A percentile compares a stretch with the other conserved stretches of the same genome.
phyloP scores from a whole-genome alignment of 108 stramenopile genomes.

The Mediolabrus comicus region DNA sequence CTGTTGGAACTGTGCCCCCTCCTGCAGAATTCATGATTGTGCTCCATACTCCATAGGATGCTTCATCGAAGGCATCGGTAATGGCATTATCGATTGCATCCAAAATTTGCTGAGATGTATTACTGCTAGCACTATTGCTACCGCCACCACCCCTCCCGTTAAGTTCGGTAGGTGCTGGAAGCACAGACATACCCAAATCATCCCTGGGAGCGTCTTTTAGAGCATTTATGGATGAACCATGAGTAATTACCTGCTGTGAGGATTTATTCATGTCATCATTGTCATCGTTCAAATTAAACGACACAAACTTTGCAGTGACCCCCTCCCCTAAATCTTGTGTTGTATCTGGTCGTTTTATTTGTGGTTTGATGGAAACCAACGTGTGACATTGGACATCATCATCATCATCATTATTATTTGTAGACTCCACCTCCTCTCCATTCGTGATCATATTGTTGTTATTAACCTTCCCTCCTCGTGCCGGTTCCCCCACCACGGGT shows the following conservation, averaged over 20 bases:
- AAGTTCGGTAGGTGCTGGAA: constrained; percentile 56
- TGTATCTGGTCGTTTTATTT: constrained; percentile 18
- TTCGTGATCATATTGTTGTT: constrained; percentile 19
- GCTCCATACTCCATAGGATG: constrained; percentile 85
- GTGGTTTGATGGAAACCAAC: constrained; percentile 33
- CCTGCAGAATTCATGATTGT: constrained; percentile 76
- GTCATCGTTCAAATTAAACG: constrained; percentile 52
- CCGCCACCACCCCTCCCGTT: constrained; percentile 15
- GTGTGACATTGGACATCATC: constrained; percentile 25
- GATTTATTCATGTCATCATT: constrained; percentile 14
- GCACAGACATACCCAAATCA: constrained; percentile 85
- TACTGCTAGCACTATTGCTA: neutral
- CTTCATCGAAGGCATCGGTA: constrained; percentile 80
- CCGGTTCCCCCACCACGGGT: constrained; percentile 64
- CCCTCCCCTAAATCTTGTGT: constrained; percentile 63
- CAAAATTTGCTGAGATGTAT: neutral
- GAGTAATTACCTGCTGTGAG: neutral
- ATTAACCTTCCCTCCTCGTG: neutral
- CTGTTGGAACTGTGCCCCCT: constrained; percentile 25
- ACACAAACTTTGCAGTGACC: constrained; percentile 77
- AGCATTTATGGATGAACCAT: constrained; percentile 46
- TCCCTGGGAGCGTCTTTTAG: constrained; percentile 69
- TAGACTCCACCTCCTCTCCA: neutral
- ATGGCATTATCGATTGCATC: constrained; percentile 7
- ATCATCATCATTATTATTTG: neutral